phyloP scores from a whole-genome alignment of 495 filamentous ascomycete species.

The Penicillium cosmopolitanum region DNA sequence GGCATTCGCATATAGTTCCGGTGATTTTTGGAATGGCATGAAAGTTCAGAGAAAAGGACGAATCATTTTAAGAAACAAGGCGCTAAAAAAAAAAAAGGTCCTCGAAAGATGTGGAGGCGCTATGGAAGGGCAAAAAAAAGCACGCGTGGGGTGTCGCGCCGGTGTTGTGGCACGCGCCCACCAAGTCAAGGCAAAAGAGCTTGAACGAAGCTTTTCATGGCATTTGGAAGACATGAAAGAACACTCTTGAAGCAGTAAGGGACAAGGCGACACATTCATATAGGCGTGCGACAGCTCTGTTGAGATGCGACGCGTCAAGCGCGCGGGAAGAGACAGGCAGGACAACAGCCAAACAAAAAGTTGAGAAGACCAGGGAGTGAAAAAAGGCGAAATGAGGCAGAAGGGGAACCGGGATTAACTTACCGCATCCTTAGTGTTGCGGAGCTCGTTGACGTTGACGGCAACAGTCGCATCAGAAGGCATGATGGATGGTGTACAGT shows the following conservation, averaged over 20 bases:
- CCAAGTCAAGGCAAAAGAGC: background rate
- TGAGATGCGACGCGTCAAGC: conserved; percentile 30
- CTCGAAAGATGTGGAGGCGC: background rate
- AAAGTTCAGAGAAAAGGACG: background rate
- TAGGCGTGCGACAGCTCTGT: conserved; percentile 14
- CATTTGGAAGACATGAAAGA: background rate
- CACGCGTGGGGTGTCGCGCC: conserved; percentile 1
- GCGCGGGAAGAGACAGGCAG: conserved; percentile 21
- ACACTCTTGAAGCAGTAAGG: conserved; percentile 7
- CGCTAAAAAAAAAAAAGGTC: background rate
- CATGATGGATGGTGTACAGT: conserved; percentile 24
- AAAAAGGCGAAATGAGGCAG: conserved; percentile 10
- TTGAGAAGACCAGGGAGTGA: conserved; percentile 7
- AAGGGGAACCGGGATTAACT: conserved; percentile 34
- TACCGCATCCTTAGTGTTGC: conserved; percentile 67
- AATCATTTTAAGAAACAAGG: background rate
- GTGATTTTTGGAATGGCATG: background rate
- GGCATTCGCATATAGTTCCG: background rate
- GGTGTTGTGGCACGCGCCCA: background rate
- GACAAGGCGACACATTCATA: background rate
- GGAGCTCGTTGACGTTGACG: conserved; percentile 64
- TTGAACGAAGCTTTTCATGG: background rate
- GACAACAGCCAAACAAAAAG: conserved; percentile 17
- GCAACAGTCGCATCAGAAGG: conserved; percentile 40
- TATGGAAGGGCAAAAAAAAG: background rate